Evolutionary conservation across 2,329 filamentous ascomycete species (phyloP), one percentile per base, ranked within the genome.

Genomic region (Hymenoscyphus linearis): DNA sequence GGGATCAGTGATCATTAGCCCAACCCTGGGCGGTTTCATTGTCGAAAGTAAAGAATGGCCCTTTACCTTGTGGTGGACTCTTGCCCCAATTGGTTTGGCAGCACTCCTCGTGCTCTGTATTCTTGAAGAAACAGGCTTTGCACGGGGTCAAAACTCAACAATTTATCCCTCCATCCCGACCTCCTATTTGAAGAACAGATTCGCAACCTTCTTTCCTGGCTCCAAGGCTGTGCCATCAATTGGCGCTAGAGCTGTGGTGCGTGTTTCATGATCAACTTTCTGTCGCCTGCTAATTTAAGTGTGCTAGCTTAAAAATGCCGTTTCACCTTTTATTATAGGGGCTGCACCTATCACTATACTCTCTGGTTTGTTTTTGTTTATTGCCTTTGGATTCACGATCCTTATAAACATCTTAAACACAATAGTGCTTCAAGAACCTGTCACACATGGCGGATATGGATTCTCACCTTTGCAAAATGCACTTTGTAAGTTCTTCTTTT

Each of bases 31-130:
- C 0, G 76, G 74, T 1, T 77, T 78, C 55, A 73, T 78, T 50
- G 73, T 74, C 1, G 70, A 72, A 0, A 67, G 71, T 10, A 65
- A 61, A 0, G 71, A 72, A 18, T 78, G 75, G 70, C 71, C 73
- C 1, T 64, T 74, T 2, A 72, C 75, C 55, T 79, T 76, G 64
- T 79, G 77, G 76, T 79, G 76, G 75, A 75, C 73, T 1, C 70
- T 77, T n/a, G 75, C 70, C 3, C 62, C 77, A 1, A 65, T 74
- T 2, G 74, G 71, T 0, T 68, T 73, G 36, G 68, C 74, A 1
- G 66, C 73, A 18, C 65, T 78, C 3, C 61, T 73, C 1, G 71
- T 74, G 16, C 72, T 78, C 50, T 52, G 73, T 26, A 74, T 76
- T 52, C 68, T 77, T 7, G 74, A 78, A 62, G 76, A 78, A 52